A percentile compares a stretch with the other conserved stretches of the same genome.
Evolutionary conservation across 352 stramenopile species (phyloP).

Genomic region (Phytophthora pseudosyringae): DNA sequence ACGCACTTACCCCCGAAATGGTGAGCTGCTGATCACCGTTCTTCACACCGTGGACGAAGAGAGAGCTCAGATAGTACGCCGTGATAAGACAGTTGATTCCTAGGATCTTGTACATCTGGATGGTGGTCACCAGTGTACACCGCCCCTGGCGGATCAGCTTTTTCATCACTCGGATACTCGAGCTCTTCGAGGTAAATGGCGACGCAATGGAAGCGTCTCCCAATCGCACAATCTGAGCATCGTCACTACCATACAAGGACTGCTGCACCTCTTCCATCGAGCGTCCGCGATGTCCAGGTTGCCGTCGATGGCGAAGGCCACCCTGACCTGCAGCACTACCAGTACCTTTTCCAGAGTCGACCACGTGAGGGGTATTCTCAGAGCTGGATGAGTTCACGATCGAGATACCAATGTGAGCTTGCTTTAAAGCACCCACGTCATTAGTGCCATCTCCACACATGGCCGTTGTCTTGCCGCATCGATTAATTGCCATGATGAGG

Average conservation of each 20-base stretch:
- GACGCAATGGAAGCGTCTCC: conserved; percentile 99
- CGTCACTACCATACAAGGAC: conserved; percentile 83
- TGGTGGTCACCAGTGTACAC: conserved; percentile 98
- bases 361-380: conserved; percentile 52
- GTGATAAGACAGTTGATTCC: conserved; percentile 98
- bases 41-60: conserved; percentile 99
- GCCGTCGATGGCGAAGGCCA: conserved; percentile 55
- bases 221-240: conserved; percentile 96
- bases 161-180: conserved; percentile 91
- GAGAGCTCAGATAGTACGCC: conserved; percentile 97
- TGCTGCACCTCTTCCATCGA: conserved; percentile 60
- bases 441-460: conserved; percentile 99
- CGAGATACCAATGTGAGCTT: conserved; percentile 89
- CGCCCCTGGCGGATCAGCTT: conserved; percentile 98
- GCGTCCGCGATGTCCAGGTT: conserved; percentile 63
- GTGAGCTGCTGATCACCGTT: conserved; percentile 97
- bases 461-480: conserved; percentile 90
- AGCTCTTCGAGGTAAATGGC: conserved; percentile 97
- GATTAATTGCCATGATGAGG: conserved; percentile 95
- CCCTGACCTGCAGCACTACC: conserved; percentile 51
- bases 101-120: conserved; percentile 99
- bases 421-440: conserved; percentile 97
- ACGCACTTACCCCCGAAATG: conserved; percentile 39
- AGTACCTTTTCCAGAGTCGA: conserved; percentile 43
- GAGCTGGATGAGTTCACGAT: conserved; percentile 81